Evolutionary conservation across 768 basidiomycete genomes (phyloP), one percentile per base, ranked within the genome.

Genomic region (Suillus cothurnatus): DNA sequence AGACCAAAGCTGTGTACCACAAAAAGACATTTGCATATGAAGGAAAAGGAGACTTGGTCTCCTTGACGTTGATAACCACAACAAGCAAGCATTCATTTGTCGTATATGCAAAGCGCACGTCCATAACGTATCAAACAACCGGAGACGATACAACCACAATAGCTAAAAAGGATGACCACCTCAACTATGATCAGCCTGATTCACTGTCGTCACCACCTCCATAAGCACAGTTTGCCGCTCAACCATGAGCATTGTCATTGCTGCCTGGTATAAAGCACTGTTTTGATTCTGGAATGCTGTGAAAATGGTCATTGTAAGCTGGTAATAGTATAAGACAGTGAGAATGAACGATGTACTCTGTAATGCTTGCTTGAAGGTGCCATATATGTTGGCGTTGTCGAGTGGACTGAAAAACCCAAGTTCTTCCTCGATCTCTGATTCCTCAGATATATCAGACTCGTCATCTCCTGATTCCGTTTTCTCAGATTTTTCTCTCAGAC

Each of bases 261-360:
- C 53, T 5, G 36, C 36, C 36, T 58, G 56, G 36, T 57, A 38
- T 17, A 58, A 80, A 17, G 81, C 77, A 2, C 80, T 77, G 69
- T 93, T 93, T 74, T 88, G 85, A 80, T 82, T 85, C 81, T 95
- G 92, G 81, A 94, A 89, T 31, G 82, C 92, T 93, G 69, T 45
- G 67, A 12, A 32, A 34, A 52, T 36, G 23, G 14, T 38, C 31
- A 55, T 59, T 50, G 38, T 38, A 63, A 64, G 68, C 66, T 41
- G 45, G 63, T 53, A 56, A 62, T 43, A 21, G 41, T 47, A 59
- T 31, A 64, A 32, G 36, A 60, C n/a, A 6, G 52, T 34, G 15
- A 21, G 21, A 17, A 34, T 39, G 12, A 32, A 32, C 7, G 7
- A 79, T 88, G 52, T 71, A 95, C 94, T 81, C 26, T 90, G 88